Evolutionary conservation across 2,329 filamentous ascomycete genomes (phyloP).

Genomic region (Penicillium sp.): DNA sequence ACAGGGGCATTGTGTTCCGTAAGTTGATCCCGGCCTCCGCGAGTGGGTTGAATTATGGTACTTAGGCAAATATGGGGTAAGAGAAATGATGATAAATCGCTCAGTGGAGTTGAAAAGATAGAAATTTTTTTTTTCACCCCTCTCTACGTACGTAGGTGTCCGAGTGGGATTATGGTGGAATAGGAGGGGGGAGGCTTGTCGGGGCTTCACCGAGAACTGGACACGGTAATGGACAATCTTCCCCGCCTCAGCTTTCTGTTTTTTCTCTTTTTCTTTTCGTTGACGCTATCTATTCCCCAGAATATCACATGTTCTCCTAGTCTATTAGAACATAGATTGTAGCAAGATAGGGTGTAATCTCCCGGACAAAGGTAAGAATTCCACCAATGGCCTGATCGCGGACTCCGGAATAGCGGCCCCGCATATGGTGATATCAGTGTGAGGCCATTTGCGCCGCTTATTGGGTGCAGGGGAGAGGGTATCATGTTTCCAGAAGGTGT

Average conservation of each 20-base stretch:
- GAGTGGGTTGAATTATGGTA: constrained; percentile 1
- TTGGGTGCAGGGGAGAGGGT: constrained; percentile 12
- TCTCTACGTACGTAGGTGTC: background rate
- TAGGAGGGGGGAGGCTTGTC: background rate
- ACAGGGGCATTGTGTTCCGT: background rate
- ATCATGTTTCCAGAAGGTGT: constrained; percentile 27
- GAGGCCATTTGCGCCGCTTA: constrained; percentile 7
- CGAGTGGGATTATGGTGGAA: background rate
- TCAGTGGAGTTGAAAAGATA: constrained; percentile 5
- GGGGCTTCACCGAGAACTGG: constrained; percentile 22
- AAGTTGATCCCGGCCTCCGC: background rate
- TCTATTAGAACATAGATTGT: background rate
- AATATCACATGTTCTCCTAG: constrained; percentile 7
- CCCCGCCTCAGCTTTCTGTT: background rate
- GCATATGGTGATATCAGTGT: constrained; percentile 26
- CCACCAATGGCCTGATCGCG: constrained; percentile 8
- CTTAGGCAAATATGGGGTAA: constrained; percentile 7
- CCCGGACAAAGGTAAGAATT: background rate
- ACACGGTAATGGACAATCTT: constrained; percentile 3
- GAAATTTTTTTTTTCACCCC: background rate
- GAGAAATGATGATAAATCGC: constrained; percentile 8
- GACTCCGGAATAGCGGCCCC: constrained; percentile 18
- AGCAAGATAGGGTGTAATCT: constrained; percentile 3
- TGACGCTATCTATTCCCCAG: constrained; percentile 1
- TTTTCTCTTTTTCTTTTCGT: background rate